Percentiles rank a stretch among this genome's conserved stretches.
These are phyloP conservation scores for Neobulgaria alba DNA, from an alignment of 2,329 filamentous ascomycete genomes.

Conservation along the genomic window DNA sequence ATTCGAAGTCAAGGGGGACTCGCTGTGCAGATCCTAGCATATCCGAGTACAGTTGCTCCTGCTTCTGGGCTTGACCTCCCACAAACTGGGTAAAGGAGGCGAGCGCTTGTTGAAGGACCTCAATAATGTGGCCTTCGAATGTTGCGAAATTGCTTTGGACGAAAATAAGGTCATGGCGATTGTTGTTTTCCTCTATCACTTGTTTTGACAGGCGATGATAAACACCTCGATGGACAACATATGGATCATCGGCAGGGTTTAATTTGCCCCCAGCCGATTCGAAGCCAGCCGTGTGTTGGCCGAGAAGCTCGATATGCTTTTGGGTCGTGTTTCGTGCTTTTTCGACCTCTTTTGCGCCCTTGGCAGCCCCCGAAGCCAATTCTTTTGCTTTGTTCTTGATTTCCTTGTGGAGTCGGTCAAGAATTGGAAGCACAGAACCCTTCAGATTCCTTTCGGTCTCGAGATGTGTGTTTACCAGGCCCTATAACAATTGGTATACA, in stretches of 20 bases:
- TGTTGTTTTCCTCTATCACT: conserved; percentile 91
- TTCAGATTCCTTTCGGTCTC: conserved; percentile 91
- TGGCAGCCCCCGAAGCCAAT: conserved; percentile 69
- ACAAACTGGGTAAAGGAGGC: conserved; percentile 76
- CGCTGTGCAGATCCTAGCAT: conserved; percentile 70
- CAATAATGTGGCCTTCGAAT: conserved; percentile 80
- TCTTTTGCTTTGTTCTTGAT: conserved; percentile 97
- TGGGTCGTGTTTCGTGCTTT: conserved; percentile 80
- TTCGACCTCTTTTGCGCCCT: conserved; percentile 82
- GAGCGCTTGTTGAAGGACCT: conserved; percentile 74
- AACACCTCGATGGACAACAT: conserved; percentile 74
- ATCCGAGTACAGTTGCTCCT: conserved; percentile 71
- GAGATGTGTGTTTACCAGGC: conserved; percentile 76
- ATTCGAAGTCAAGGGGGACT: conserved; percentile 81
- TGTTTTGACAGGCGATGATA: conserved; percentile 82
- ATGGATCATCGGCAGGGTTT: conserved; percentile 71
- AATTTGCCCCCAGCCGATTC: conserved; percentile 68
- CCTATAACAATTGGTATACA: no score
- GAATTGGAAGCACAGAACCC: conserved; percentile 73
- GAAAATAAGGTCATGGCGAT: conserved; percentile 79
- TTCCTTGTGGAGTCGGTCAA: conserved; percentile 87
- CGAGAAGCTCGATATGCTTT: conserved; percentile 92
- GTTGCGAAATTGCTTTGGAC: conserved; percentile 85
- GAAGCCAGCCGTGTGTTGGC: conserved; percentile 72
- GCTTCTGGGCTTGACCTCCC: conserved; percentile 72